A percentile compares a stretch with the other conserved stretches of the same genome.
These are phyloP conservation scores for Parastagonospora avenae DNA, from an alignment of 2,329 filamentous ascomycete species.

Conservation along the genomic window DNA sequence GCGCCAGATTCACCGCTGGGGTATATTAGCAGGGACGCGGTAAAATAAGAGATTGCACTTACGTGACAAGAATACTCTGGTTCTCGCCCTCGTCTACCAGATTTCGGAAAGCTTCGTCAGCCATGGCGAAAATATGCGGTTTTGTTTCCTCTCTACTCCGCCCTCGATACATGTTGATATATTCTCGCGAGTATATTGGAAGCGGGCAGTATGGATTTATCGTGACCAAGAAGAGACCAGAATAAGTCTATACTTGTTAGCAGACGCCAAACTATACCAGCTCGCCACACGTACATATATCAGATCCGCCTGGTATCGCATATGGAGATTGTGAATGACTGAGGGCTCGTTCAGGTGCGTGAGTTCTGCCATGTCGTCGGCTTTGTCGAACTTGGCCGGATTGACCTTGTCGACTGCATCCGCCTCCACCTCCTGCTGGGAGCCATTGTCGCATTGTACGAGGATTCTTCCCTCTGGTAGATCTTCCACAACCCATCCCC, in stretches of 20 bases:
- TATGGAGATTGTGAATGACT: constrained; percentile 95
- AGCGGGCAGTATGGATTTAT: constrained; percentile 95
- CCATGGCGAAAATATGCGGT: constrained; percentile 97
- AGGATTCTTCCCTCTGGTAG: constrained; percentile 70
- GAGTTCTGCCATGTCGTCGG: constrained; percentile 98
- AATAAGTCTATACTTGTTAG: constrained; percentile 73
- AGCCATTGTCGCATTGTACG: constrained; percentile 93
- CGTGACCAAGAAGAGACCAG: constrained; percentile 92
- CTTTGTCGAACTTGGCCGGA: constrained; percentile 98
- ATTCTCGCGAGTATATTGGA: constrained; percentile 95
- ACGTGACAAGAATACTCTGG: constrained; percentile 95
- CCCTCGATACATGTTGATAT: constrained; percentile 97
- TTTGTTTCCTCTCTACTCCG: constrained; percentile 90
- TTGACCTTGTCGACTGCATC: constrained; percentile 98
- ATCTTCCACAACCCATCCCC: constrained; percentile 90
- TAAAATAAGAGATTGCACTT: constrained; percentile 31
- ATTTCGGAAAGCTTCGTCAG: constrained; percentile 94
- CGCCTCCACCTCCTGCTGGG: constrained; percentile 85
- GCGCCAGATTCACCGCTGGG: constrained; percentile 86
- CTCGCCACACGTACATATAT: constrained; percentile 69
- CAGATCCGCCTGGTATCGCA: constrained; percentile 91
- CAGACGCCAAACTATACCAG: not conserved
- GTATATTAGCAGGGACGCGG: constrained; percentile 18
- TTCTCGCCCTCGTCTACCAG: constrained; percentile 94
- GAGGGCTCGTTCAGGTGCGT: constrained; percentile 98